phyloP scores from a whole-genome alignment of 1,284 basidiomycete genomes.

The Tilletia walkeri region DNA sequence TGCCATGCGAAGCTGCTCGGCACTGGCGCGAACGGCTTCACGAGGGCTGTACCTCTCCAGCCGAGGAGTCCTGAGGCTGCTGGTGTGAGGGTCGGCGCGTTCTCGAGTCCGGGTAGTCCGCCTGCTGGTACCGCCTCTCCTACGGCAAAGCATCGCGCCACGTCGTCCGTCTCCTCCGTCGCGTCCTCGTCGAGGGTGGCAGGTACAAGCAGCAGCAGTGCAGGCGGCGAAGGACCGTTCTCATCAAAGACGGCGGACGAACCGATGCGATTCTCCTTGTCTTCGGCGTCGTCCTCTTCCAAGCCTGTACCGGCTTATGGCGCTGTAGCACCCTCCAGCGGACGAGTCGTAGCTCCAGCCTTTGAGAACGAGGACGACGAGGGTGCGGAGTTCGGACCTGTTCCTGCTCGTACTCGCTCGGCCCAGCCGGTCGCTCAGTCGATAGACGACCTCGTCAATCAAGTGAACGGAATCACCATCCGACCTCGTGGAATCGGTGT shows the following conservation, averaged over 20 bases:
- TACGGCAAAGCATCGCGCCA: not conserved
- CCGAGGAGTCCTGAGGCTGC: conserved; percentile 19
- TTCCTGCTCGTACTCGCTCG: not conserved
- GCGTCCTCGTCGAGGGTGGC: not conserved
- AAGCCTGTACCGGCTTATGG: too few relatives aligned
- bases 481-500: conserved; percentile 25
- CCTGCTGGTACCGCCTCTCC: not conserved
- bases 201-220: too few relatives aligned
- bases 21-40: conserved; percentile 52
- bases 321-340: too few relatives aligned
- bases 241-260: not conserved
- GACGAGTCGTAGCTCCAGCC: too few relatives aligned
- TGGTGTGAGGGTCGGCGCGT: conserved; percentile 8
- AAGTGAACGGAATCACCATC: conserved; percentile 29
- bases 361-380: too few relatives aligned
- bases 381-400: conserved; percentile 1
- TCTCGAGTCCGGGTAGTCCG: conserved; percentile 7
- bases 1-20: conserved; percentile 53
- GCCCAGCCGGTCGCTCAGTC: conserved; percentile 3
- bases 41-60: conserved; percentile 48
- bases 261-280: not conserved
- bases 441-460: conserved; percentile 9
- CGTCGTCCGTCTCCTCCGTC: conserved; percentile 8
- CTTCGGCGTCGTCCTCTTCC: not conserved
- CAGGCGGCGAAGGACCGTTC: not conserved